phyloP scores from a whole-genome alignment of 305 asterid genomes.

The Fraxinus dipetala region DNA sequence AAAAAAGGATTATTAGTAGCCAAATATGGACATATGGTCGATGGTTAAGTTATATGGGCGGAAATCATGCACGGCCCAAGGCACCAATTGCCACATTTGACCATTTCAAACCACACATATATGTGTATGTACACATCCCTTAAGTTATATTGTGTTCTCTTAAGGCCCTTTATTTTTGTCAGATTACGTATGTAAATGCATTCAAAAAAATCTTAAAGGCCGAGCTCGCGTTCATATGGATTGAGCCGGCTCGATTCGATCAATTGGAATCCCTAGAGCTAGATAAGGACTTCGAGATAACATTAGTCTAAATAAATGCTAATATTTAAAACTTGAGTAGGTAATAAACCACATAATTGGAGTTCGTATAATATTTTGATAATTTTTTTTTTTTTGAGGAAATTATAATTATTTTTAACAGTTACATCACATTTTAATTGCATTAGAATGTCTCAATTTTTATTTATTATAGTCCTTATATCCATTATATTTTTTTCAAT shows the following conservation, averaged over 20 bases:
- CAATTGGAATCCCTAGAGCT: not conserved
- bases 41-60: constrained; percentile 33
- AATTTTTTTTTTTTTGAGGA: no score
- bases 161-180: not conserved
- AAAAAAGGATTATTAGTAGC: not conserved
- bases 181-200: not conserved
- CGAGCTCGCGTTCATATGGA: not conserved
- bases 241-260: no score
- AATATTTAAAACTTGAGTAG: no score
- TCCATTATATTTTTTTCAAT: not conserved
- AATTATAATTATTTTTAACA: no score
- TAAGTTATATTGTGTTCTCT: not conserved
- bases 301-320: not conserved
- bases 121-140: not conserved
- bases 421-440: not conserved
- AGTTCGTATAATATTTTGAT: not conserved
- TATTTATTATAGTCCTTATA: not conserved
- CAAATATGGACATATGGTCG: constrained; percentile 1
- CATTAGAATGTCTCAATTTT: not conserved
- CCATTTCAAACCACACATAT: not conserved
- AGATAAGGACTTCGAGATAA: not conserved
- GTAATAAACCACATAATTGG: not conserved
- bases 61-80: constrained; percentile 44
- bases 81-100: constrained; percentile 14
- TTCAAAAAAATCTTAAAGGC: not conserved